Conservation (phyloP, 352 stramenopile genomes). For the Phytopythium kandeliae region DNA sequence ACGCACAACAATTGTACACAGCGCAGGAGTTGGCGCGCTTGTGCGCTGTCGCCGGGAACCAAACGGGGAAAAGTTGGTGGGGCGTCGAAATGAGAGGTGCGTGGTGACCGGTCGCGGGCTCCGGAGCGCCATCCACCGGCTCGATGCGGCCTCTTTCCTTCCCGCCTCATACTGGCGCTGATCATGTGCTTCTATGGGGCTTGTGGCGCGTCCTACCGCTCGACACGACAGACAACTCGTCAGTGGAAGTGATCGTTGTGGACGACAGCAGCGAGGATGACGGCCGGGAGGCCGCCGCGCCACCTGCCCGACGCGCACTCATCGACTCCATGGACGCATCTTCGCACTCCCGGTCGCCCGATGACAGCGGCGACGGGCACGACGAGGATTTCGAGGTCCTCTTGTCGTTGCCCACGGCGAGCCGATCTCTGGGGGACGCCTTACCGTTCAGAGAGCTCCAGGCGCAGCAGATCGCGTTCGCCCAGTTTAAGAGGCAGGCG, state of each 20-base stretch:
- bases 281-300: not conserved
- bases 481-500: conserved; percentile 20
- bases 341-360: not conserved
- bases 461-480: conserved; percentile 47
- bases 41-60: not conserved
- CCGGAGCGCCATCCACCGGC: not conserved
- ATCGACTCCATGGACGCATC: conserved; percentile 2
- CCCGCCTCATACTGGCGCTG: not conserved
- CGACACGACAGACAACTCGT: conserved; percentile 12
- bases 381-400: conserved; percentile 10
- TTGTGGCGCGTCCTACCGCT: not conserved
- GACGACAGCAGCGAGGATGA: conserved; percentile 45
- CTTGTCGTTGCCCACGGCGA: conserved; percentile 8
- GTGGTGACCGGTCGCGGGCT: not conserved
- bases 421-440: conserved; percentile 25
- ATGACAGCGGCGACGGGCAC: conserved; percentile 9
- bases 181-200: not conserved
- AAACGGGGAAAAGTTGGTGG: not conserved
- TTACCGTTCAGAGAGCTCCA: conserved; percentile 60
- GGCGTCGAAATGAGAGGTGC: conserved; percentile 5
- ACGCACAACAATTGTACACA: too few species aligned
- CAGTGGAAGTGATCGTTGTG: conserved; percentile 34
- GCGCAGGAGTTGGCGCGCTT: conserved; percentile 1
- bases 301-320: not conserved
- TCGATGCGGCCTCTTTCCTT: not conserved